Evolutionary conservation across 1,139 yeast species (phyloP).

Genomic region (Debaryomyces udenii): DNA sequence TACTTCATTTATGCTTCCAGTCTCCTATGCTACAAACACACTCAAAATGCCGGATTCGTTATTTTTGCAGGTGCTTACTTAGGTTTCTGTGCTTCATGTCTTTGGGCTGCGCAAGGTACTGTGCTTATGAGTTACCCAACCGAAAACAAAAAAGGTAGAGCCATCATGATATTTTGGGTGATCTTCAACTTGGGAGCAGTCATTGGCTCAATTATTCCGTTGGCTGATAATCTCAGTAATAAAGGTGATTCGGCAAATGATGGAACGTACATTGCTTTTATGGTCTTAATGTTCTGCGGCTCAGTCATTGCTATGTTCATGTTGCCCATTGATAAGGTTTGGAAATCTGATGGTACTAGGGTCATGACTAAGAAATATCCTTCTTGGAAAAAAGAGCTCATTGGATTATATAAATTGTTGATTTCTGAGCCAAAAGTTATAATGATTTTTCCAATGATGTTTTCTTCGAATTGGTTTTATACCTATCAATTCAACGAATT

Average conservation of each 20-base stretch:
- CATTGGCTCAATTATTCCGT: constrained; percentile 58
- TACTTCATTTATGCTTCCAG: constrained; percentile 59
- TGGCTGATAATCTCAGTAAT: constrained; percentile 50
- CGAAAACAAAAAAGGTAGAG: constrained; percentile 57
- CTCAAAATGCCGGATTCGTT: constrained; percentile 54
- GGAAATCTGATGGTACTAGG: constrained; percentile 54
- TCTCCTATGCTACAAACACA: constrained; percentile 51
- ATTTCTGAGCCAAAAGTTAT: constrained; percentile 49
- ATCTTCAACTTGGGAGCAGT: constrained; percentile 68
- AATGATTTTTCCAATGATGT: constrained; percentile 61
- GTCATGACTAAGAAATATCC: constrained; percentile 52
- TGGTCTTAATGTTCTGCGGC: constrained; percentile 57
- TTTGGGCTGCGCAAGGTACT: constrained; percentile 67
- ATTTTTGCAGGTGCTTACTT: constrained; percentile 62
- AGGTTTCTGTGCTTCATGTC: constrained; percentile 58
- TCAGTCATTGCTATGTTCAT: constrained; percentile 46
- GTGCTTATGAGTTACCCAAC: constrained; percentile 60
- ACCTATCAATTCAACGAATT: constrained; percentile 64
- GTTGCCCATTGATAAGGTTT: constrained; percentile 54
- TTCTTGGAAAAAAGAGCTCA: constrained; percentile 49
- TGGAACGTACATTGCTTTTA: constrained; percentile 61
- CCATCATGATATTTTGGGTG: constrained; percentile 61
- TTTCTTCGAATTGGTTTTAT: constrained; percentile 67
- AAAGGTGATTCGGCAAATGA: constrained; percentile 44
- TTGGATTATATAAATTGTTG: constrained; percentile 43